Evolutionary conservation across 352 stramenopile species (phyloP), one percentile per base, ranked within the genome.

Genomic region (Stramenopiles sp.): DNA sequence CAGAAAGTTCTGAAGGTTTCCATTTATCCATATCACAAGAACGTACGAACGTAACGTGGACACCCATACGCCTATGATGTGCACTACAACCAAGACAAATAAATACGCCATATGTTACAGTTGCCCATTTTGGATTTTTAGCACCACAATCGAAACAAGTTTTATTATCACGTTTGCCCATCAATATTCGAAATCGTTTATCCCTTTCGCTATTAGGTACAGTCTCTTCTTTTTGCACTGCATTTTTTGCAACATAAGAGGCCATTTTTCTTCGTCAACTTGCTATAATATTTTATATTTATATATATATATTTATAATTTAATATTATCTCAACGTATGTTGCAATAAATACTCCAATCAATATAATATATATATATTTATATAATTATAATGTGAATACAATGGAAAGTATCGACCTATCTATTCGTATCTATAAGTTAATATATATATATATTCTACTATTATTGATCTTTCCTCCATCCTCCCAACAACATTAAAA

Each of bases 21-120:
- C 93, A 98, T 81, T 96, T 90, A 86, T 97, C 93, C 89, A 98
- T 95, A 81, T 97, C 92, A 33, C 95, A 91, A 32, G 92, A 97
- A 32, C 93, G 89, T 80, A 98, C 92, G 79, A 97, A 98, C 30
- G 90, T 94, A 78, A 97, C 83, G 81, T 97, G 92, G 69, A 97
- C 91, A 63, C 93, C 93, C 74, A 98, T 83, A 32, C 89, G 89
- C 33, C 93, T 90, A 82, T 98, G 94, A 81, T 96, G 92, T 0
- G 90, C 92, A 0, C 90, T 96, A 84, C 93, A 98, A 81, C 97
- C 93, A 63, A 97, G 86, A 81, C 93, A 98, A 81, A 98, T 96
- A 81, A 98, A 96, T 63, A 97, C 91, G 81, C 93, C 93, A 83
- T 96, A 98, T 20, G 90, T 95, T 79, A 95, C 92, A 0, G 91